Conservation (phyloP, 139 green algal genomes). For the Ettlia oleoabundans region DNA sequence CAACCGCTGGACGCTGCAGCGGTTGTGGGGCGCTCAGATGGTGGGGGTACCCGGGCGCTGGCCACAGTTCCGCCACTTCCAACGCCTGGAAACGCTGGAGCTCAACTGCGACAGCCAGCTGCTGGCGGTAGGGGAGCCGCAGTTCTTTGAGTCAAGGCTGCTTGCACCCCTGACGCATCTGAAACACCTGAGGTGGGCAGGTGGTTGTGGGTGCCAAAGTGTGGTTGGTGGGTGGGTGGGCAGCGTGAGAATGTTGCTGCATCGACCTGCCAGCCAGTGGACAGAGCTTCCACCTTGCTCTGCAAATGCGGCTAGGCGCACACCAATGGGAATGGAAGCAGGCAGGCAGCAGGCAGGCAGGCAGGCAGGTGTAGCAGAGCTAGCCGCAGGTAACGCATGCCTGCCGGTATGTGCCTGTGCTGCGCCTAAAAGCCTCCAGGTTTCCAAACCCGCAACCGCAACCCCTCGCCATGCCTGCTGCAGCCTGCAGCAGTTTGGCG, state of each 20-base stretch:
- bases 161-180: constrained; percentile 15
- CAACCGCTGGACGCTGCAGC: constrained; percentile 10
- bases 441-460: not conserved
- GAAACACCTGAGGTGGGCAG: not conserved
- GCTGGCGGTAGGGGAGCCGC: not conserved
- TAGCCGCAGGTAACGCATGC: too few species aligned
- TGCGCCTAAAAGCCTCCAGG: too few species aligned
- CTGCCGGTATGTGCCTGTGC: too few species aligned
- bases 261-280: not conserved
- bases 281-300: not conserved
- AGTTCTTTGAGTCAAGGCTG: constrained; percentile 20
- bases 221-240: not conserved
- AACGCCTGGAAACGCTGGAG: not conserved
- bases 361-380: constrained; percentile 1
- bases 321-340: not conserved
- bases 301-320: not conserved
- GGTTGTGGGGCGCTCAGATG: constrained; percentile 25
- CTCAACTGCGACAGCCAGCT: constrained; percentile 5
- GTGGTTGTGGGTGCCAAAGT: not conserved
- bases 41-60: not conserved
- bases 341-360: not conserved
- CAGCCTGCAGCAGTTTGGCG: constrained; percentile 17
- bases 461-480: not conserved
- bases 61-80: constrained; percentile 4
- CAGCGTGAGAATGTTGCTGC: not conserved